Conservation (phyloP, 768 basidiomycete species). For the Lactarius hengduanensis region DNA sequence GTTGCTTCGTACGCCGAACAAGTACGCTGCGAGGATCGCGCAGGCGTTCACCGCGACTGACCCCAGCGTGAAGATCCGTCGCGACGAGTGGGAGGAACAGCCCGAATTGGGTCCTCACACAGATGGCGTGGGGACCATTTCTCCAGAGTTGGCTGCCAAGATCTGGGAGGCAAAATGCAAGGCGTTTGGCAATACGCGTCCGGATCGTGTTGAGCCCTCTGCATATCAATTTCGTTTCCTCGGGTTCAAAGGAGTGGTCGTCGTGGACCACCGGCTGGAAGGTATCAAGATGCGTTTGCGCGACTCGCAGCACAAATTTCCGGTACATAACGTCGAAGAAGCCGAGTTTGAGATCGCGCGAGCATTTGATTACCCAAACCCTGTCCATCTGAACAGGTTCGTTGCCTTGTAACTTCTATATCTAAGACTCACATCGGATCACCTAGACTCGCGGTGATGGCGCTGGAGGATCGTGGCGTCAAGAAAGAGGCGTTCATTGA, state of each 20-base stretch:
- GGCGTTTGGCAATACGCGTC: no score
- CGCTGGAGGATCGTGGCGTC: conserved; percentile 76
- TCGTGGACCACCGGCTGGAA: conserved; percentile 56
- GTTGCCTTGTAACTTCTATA: background rate
- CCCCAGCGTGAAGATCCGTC: conserved; percentile 57
- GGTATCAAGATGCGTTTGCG: conserved; percentile 70
- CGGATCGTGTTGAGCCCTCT: conserved; percentile 3
- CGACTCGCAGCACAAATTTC: conserved; percentile 75
- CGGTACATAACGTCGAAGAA: conserved; percentile 44
- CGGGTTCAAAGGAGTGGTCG: conserved; percentile 78
- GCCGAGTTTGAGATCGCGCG: conserved; percentile 72
- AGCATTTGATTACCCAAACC: conserved; percentile 57
- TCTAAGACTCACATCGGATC: background rate
- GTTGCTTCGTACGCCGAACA: conserved; percentile 53
- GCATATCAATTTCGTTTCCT: conserved; percentile 81
- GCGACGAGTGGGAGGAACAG: conserved; percentile 61
- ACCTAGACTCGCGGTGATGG: conserved; percentile 67
- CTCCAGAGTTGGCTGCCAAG: conserved; percentile 49
- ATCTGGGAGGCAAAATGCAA: conserved; percentile 50
- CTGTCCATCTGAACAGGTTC: conserved; percentile 72
- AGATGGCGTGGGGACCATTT: conserved; percentile 82
- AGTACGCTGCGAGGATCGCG: conserved; percentile 78
- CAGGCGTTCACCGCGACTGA: conserved; percentile 86
- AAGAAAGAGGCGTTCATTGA: conserved; percentile 53
- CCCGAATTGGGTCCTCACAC: conserved; percentile 64